phyloP scores from a whole-genome alignment of 2,329 filamentous ascomycete genomes.

The Scedosporium aurantiacum region DNA sequence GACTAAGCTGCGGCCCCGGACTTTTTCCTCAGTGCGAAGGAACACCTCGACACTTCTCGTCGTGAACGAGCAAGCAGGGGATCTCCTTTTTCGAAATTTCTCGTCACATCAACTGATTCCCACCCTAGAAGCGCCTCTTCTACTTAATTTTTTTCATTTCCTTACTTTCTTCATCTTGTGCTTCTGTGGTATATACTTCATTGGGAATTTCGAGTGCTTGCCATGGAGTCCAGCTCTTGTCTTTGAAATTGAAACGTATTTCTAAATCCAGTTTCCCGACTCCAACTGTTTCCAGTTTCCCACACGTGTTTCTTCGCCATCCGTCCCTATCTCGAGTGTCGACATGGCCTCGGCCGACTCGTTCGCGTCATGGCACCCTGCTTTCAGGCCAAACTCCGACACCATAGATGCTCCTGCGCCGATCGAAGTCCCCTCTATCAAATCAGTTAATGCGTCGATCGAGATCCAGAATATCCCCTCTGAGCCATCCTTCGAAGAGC shows the following conservation, averaged over 20 bases:
- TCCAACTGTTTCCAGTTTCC: background rate
- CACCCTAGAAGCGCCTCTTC: background rate
- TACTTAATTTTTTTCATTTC: background rate
- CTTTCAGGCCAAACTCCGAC: constrained; percentile 34
- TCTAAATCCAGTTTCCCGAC: background rate
- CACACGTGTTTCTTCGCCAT: background rate
- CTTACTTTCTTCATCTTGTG: background rate
- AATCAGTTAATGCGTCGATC: background rate
- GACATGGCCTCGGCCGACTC: constrained; percentile 32
- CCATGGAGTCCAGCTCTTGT: constrained; percentile 1
- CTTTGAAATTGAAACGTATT: constrained; percentile 1
- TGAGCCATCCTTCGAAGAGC: constrained; percentile 4
- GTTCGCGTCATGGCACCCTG: constrained; percentile 38
- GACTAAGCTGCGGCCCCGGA: constrained; percentile 2
- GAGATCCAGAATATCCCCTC: background rate
- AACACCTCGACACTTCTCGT: constrained; percentile 5
- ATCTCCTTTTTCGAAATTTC: background rate
- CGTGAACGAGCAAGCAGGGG: background rate
- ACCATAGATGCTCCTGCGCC: background rate
- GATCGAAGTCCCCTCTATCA: background rate
- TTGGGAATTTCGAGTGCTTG: background rate
- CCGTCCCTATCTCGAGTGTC: background rate
- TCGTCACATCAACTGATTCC: constrained; percentile 2
- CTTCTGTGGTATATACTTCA: background rate
- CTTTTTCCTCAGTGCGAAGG: background rate